Percentiles rank a stretch among this genome's conserved stretches.
These are phyloP conservation scores for Trichomonascus vanleenenianus DNA, from an alignment of 805 yeast species.

Conservation along the genomic window DNA sequence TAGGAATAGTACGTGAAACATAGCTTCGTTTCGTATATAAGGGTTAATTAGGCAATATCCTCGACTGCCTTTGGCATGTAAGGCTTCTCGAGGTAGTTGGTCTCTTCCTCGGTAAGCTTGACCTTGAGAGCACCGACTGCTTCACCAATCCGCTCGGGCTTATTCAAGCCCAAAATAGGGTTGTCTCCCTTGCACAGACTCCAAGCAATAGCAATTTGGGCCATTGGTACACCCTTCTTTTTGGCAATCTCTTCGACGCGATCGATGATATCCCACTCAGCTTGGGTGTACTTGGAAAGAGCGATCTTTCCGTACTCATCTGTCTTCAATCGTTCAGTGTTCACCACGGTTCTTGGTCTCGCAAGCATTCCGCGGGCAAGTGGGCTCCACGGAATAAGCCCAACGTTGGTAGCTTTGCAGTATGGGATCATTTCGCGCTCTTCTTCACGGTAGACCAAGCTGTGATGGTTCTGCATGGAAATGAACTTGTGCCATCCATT, in stretches of 20 bases:
- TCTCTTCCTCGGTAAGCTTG: constrained; percentile 30
- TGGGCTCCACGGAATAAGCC: constrained; percentile 57
- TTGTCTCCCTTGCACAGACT: constrained; percentile 40
- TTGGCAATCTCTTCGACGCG: constrained; percentile 52
- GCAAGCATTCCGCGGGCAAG: constrained; percentile 45
- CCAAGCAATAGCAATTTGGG: constrained; percentile 49
- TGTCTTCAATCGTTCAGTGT: neutral
- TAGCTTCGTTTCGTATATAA: too few relatives aligned
- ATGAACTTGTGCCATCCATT: constrained; percentile 52
- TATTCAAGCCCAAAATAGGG: constrained; percentile 51
- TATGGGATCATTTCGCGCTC: constrained; percentile 57
- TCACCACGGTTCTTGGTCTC: constrained; percentile 2
- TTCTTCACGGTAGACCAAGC: constrained; percentile 53
- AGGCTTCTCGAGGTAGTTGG: constrained; percentile 26
- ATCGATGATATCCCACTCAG: constrained; percentile 30
- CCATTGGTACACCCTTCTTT: constrained; percentile 43
- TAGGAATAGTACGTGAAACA: too few relatives aligned
- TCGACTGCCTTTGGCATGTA: too few relatives aligned
- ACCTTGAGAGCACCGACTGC: constrained; percentile 37
- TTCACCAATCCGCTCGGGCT: constrained; percentile 44
- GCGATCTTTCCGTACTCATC: too few relatives aligned
- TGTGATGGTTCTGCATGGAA: constrained; percentile 51
- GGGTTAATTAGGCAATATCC: too few relatives aligned
- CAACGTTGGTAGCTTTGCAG: constrained; percentile 46
- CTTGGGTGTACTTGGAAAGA: constrained; percentile 2